Conservation (phyloP, 345 rosid genomes). For the Citrus sp. region DNA sequence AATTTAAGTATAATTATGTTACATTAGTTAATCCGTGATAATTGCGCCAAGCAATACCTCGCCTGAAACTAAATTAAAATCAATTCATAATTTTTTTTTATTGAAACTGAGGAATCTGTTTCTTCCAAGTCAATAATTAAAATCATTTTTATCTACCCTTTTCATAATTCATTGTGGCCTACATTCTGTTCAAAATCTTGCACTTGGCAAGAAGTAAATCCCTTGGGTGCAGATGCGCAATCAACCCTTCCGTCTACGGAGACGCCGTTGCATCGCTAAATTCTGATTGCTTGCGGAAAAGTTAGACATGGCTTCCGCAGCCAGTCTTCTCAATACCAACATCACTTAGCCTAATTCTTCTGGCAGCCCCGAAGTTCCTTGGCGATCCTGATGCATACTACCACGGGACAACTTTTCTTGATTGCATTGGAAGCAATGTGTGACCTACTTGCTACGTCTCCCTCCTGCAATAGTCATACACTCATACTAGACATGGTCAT, state of each 20-base stretch:
- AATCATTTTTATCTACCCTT: background rate
- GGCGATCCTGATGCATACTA: conserved; percentile 52
- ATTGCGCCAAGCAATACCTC: too few relatives aligned
- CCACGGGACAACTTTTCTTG: conserved; percentile 71
- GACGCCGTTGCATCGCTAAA: background rate
- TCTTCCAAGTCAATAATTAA: background rate
- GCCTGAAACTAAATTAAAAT: too few relatives aligned
- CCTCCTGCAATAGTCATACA: conserved; percentile 47
- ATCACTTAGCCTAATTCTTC: background rate
- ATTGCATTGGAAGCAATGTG: conserved; percentile 70
- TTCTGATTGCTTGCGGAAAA: background rate
- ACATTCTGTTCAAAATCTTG: background rate
- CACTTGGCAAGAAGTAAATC: too few relatives aligned
- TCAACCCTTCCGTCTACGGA: background rate
- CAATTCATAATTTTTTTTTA: background rate
- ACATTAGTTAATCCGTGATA: too few relatives aligned
- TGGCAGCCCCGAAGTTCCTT: conserved; percentile 26
- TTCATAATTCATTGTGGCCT: background rate
- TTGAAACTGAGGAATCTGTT: background rate
- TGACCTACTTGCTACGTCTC: conserved; percentile 70
- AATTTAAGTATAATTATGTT: too few relatives aligned
- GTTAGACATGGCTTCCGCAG: background rate
- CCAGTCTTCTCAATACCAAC: background rate
- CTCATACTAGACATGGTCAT: background rate
- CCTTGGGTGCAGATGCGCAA: background rate